Conservation (phyloP, 108 stramenopile species). For the Cyclotella cryptica region DNA sequence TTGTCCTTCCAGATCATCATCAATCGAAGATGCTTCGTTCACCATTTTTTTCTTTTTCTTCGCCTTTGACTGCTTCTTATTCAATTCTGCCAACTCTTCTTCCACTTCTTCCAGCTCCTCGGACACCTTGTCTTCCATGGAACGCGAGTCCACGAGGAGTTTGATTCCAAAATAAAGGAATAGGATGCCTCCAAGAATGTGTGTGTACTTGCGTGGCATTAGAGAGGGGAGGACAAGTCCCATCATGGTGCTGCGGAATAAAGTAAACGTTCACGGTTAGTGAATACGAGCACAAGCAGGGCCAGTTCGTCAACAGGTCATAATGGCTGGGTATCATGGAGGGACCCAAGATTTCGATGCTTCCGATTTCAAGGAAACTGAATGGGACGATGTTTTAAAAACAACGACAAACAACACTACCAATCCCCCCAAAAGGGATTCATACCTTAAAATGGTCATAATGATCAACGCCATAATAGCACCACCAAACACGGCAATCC, state of each 20-base stretch:
- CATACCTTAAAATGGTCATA: conserved; percentile 92
- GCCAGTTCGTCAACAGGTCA: no score
- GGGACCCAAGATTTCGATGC: no score
- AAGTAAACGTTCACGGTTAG: no score
- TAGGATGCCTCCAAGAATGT: conserved; percentile 91
- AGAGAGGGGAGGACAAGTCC: conserved; percentile 93
- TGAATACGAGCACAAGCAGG: not conserved
- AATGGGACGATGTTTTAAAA: not conserved
- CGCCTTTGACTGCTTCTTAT: conserved; percentile 63
- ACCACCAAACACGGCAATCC: conserved; percentile 93
- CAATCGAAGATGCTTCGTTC: not conserved
- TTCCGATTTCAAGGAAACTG: not conserved
- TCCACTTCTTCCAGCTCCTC: conserved; percentile 99
- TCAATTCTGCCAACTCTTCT: conserved; percentile 84
- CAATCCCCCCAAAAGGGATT: not conserved
- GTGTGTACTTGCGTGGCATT: conserved; percentile 92
- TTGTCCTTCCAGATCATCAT: conserved; percentile 38
- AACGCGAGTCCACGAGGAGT: conserved; percentile 84
- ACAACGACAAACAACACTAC: not conserved
- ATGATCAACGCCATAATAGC: conserved; percentile 90
- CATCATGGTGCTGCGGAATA: conserved; percentile 71
- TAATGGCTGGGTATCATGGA: no score
- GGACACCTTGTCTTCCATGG: conserved; percentile 86
- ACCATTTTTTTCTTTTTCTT: conserved; percentile 45
- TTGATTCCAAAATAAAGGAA: conserved; percentile 99